Evolutionary conservation across 2,329 filamentous ascomycete genomes (phyloP).

Genomic region (Volutella citrinella): DNA sequence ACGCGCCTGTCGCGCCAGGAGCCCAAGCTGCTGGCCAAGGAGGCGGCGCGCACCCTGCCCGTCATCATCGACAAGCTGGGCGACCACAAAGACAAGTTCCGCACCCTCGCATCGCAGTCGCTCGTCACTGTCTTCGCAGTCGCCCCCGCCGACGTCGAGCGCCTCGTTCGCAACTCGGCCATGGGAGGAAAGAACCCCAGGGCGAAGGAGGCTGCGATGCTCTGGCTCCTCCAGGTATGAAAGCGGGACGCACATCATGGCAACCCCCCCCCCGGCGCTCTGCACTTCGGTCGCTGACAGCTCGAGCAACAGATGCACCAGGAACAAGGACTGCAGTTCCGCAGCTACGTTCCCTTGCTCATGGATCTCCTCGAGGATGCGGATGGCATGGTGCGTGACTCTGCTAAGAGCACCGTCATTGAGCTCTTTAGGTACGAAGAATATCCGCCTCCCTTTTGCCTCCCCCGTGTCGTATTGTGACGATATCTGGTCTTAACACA

Average conservation of each 20-base stretch:
- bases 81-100: constrained; percentile 83
- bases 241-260: not conserved
- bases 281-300: too few species aligned
- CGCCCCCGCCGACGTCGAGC: constrained; percentile 71
- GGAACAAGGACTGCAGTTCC: constrained; percentile 76
- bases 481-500: constrained; percentile 12
- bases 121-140: constrained; percentile 74
- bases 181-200: constrained; percentile 78
- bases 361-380: constrained; percentile 89
- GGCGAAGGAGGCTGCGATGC: constrained; percentile 80
- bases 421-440: constrained; percentile 72
- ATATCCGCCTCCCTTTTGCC: not conserved
- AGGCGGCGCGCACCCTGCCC: constrained; percentile 69
- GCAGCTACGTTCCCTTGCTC: constrained; percentile 74
- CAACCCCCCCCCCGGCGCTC: not conserved
- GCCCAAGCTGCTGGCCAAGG: constrained; percentile 66
- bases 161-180: constrained; percentile 72
- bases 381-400: constrained; percentile 81
- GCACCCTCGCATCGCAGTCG: constrained; percentile 69
- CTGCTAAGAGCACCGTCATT: constrained; percentile 78
- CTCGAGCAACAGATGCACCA: constrained; percentile 79
- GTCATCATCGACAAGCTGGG: constrained; percentile 81
- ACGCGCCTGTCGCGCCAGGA: constrained; percentile 86
- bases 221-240: constrained; percentile 75
- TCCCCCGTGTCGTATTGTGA: not conserved